Conservation (phyloP, 2,329 filamentous ascomycete genomes). For the Sphaerulina vaccinii region DNA sequence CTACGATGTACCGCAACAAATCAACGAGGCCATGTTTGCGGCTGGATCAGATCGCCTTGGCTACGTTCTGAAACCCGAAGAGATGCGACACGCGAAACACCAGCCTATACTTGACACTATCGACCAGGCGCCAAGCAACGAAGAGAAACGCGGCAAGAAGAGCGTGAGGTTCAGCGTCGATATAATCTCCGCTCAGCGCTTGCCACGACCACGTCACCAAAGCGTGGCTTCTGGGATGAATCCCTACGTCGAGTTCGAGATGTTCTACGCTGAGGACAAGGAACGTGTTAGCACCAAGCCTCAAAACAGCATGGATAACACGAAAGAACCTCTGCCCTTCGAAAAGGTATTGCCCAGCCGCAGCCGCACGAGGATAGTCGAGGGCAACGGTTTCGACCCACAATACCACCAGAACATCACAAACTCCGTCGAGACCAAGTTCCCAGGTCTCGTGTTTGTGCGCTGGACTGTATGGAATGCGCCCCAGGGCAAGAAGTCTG, state of each 20-base stretch:
- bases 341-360: slow-evolving; percentile 71
- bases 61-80: slow-evolving; percentile 89
- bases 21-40: slow-evolving; percentile 97
- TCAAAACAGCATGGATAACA: slow-evolving; percentile 65
- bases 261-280: slow-evolving; percentile 92
- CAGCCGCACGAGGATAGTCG: slow-evolving; percentile 75
- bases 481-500: slow-evolving; percentile 68
- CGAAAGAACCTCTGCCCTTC: slow-evolving; percentile 62
- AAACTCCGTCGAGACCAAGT: slow-evolving; percentile 86
- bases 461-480: slow-evolving; percentile 91
- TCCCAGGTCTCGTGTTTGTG: slow-evolving; percentile 89
- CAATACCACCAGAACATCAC: slow-evolving; percentile 77
- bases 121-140: slow-evolving; percentile 51
- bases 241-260: slow-evolving; percentile 91
- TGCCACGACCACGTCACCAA: slow-evolving; percentile 76
- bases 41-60: slow-evolving; percentile 82
- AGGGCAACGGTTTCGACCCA: slow-evolving; percentile 91
- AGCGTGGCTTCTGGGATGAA: slow-evolving; percentile 76
- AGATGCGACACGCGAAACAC: slow-evolving; percentile 67
- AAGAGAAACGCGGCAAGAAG: slow-evolving; percentile 70
- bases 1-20: slow-evolving; percentile 90
- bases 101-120: slow-evolving; percentile 57
- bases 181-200: slow-evolving; percentile 89
- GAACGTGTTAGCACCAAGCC: slow-evolving; percentile 68
- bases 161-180: slow-evolving; percentile 82